Evolutionary conservation across 208 protist species (phyloP).

Genomic region (Zelonia costaricensis): DNA sequence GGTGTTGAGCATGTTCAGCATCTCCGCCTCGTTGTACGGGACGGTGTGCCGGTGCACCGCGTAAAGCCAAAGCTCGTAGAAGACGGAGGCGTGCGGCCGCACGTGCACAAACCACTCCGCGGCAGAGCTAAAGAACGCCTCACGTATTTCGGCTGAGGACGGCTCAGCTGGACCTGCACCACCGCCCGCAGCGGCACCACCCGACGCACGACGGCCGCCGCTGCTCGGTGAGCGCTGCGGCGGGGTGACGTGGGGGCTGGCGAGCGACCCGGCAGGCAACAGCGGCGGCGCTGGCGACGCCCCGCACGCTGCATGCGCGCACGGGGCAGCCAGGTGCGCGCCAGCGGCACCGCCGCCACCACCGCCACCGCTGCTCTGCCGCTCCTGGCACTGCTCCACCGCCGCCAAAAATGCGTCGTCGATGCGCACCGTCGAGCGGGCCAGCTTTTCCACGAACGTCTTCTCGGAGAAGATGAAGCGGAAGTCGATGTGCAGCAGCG

Average conservation of each 20-base stretch:
- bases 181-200: background rate
- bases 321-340: background rate
- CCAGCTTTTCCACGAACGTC: conserved; percentile 57
- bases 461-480: conserved; percentile 65
- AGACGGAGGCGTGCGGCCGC: conserved; percentile 52
- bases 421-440: conserved; percentile 43
- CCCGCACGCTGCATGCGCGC: background rate
- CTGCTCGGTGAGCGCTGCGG: background rate
- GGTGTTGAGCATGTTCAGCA: conserved; percentile 45
- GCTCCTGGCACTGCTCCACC: conserved; percentile 30
- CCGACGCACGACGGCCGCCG: background rate
- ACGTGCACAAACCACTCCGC: conserved; percentile 75
- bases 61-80: conserved; percentile 68
- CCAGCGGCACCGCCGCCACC: background rate
- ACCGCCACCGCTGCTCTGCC: conserved; percentile 2
- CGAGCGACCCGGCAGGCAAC: background rate
- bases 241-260: background rate
- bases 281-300: background rate
- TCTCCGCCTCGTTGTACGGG: conserved; percentile 24
- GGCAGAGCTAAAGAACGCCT: conserved; percentile 57
- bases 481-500: conserved; percentile 88
- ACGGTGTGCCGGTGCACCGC: conserved; percentile 47
- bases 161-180: background rate
- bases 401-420: conserved; percentile 45
- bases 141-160: conserved; percentile 25